phyloP scores from a whole-genome alignment of 169 alveolate species.

The Cryptosporidium andersoni region DNA sequence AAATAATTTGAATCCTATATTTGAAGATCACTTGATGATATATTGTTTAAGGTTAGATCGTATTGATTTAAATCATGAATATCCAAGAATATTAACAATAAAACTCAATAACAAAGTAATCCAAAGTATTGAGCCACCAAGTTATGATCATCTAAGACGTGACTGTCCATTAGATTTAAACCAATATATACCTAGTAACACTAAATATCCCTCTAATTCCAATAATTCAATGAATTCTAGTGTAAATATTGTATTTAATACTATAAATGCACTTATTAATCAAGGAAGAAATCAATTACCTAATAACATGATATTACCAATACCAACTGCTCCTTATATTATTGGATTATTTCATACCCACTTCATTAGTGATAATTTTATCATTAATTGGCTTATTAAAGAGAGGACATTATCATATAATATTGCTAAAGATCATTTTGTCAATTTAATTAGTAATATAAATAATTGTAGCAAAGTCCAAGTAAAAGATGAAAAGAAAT shows the following conservation, averaged over 20 bases:
- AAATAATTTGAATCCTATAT: too few species aligned
- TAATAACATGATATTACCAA: not conserved
- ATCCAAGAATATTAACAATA: constrained; percentile 29
- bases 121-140: constrained; percentile 66
- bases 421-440: constrained; percentile 17
- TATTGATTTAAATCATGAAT: constrained; percentile 65
- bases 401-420: constrained; percentile 22
- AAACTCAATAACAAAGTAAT: constrained; percentile 15
- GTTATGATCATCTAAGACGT: constrained; percentile 63
- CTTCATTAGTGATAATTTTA: constrained; percentile 11
- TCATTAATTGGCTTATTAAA: constrained; percentile 13
- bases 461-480: not conserved
- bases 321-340: constrained; percentile 68
- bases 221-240: not conserved
- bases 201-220: not conserved
- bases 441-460: constrained; percentile 21
- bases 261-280: constrained; percentile 37
- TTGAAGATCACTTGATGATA: constrained; percentile 12
- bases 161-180: constrained; percentile 55
- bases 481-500: constrained; percentile 1
- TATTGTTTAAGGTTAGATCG: constrained; percentile 61
- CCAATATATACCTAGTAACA: not conserved
- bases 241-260: constrained; percentile 43
- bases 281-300: not conserved
- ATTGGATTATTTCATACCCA: constrained; percentile 45